phyloP scores from a whole-genome alignment of 1,284 basidiomycete species.

The Fomes fomentarius region DNA sequence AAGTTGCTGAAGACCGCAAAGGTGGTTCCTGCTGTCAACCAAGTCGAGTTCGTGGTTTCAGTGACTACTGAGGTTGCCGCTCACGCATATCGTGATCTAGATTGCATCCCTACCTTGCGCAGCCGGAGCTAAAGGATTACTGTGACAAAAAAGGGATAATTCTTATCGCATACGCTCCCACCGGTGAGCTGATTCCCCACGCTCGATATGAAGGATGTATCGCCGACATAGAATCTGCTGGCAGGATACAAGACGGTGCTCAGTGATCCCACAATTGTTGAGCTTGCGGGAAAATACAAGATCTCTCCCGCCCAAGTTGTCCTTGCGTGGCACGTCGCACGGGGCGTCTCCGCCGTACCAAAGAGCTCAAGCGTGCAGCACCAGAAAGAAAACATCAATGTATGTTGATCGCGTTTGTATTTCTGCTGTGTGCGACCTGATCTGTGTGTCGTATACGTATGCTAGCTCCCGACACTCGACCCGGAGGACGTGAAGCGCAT shows the following conservation, averaged over 20 bases:
- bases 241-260: constrained; percentile 39
- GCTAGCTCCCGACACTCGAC: constrained; percentile 47
- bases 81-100: constrained; percentile 3
- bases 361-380: constrained; percentile 44
- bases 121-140: constrained; percentile 58
- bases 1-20: constrained; percentile 43
- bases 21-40: constrained; percentile 64
- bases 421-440: neutral
- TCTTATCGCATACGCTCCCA: constrained; percentile 69
- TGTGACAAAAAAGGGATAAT: constrained; percentile 62
- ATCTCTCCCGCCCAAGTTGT: constrained; percentile 45
- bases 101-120: constrained; percentile 58
- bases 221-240: neutral
- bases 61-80: too few species aligned
- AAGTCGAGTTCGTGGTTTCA: constrained; percentile 50
- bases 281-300: constrained; percentile 46
- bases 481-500: constrained; percentile 50
- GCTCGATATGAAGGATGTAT: too few species aligned
- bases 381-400: constrained; percentile 48
- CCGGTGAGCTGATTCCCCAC: constrained; percentile 54
- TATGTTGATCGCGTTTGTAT: constrained; percentile 24
- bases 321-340: constrained; percentile 48
- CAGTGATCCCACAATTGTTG: constrained; percentile 42
- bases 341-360: constrained; percentile 43
- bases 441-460: neutral